phyloP scores from a whole-genome alignment of 2,329 filamentous ascomycete genomes.

The Colletotrichum phormii region DNA sequence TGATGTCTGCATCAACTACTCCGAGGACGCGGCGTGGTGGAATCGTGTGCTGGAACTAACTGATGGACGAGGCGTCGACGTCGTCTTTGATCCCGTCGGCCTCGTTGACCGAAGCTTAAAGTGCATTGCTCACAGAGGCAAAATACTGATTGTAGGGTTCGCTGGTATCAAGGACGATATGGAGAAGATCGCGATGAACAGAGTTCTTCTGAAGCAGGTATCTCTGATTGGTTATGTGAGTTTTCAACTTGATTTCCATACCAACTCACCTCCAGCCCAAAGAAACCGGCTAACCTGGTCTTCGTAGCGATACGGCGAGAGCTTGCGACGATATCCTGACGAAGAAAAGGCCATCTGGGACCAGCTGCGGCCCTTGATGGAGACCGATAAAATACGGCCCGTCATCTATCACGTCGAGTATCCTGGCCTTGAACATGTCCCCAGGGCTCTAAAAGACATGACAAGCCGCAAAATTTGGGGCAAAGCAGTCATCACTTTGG shows the following conservation, averaged over 20 bases:
- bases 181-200: constrained; percentile 66
- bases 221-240: constrained; percentile 65
- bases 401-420: constrained; percentile 62
- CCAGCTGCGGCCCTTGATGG: constrained; percentile 60
- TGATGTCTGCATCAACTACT: constrained; percentile 55
- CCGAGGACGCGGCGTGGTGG: constrained; percentile 56
- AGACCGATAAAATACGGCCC: constrained; percentile 59
- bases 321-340: constrained; percentile 59
- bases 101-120: constrained; percentile 65
- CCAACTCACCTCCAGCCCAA: not conserved
- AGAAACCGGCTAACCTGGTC: not conserved
- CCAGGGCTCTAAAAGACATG: constrained; percentile 63
- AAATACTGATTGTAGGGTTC: constrained; percentile 69
- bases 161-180: constrained; percentile 64
- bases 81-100: constrained; percentile 69
- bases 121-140: constrained; percentile 64
- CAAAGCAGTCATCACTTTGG: constrained; percentile 64
- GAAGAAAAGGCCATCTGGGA: constrained; percentile 62
- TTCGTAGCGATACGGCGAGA: constrained; percentile 67
- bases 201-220: constrained; percentile 63
- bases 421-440: constrained; percentile 60
- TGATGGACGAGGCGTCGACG: constrained; percentile 62
- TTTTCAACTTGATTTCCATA: constrained; percentile 21
- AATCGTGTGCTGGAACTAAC: constrained; percentile 61
- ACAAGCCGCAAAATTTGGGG: constrained; percentile 63